phyloP scores from a whole-genome alignment of 345 rosid species.

The Syzygium grande region DNA sequence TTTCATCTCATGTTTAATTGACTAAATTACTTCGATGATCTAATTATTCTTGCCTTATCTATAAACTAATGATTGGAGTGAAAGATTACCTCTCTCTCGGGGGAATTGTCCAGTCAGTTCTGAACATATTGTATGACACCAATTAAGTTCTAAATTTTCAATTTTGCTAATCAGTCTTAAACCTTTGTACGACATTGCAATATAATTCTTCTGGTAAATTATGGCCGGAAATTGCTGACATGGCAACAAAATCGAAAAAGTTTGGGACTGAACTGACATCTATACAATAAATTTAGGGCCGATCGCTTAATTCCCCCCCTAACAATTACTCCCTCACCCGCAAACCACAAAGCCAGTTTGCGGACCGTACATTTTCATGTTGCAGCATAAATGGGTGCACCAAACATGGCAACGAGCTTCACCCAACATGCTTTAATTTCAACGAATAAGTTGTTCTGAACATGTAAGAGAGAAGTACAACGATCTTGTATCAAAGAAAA shows the following conservation, averaged over 20 bases:
- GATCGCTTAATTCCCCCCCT: background rate
- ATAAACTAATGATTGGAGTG: background rate
- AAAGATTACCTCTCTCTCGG: background rate
- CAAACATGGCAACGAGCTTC: background rate
- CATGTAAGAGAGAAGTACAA: background rate
- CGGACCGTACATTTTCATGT: background rate
- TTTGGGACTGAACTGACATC: accelerated
- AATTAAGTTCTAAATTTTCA: background rate
- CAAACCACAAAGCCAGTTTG: background rate
- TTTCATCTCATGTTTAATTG: background rate
- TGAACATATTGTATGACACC: background rate
- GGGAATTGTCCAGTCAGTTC: background rate
- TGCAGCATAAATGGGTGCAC: background rate
- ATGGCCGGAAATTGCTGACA: too few species aligned
- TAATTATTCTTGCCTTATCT: background rate
- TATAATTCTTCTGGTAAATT: background rate
- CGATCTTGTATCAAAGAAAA: background rate
- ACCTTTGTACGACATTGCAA: accelerated
- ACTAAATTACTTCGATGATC: background rate
- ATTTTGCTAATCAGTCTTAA: background rate
- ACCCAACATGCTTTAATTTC: background rate
- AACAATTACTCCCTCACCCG: background rate
- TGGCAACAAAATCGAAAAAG: background rate
- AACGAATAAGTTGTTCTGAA: background rate
- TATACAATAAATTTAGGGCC: background rate